These are phyloP conservation scores for Tuber brumale DNA, from an alignment of 495 filamentous ascomycete species.

Conservation along the genomic window DNA sequence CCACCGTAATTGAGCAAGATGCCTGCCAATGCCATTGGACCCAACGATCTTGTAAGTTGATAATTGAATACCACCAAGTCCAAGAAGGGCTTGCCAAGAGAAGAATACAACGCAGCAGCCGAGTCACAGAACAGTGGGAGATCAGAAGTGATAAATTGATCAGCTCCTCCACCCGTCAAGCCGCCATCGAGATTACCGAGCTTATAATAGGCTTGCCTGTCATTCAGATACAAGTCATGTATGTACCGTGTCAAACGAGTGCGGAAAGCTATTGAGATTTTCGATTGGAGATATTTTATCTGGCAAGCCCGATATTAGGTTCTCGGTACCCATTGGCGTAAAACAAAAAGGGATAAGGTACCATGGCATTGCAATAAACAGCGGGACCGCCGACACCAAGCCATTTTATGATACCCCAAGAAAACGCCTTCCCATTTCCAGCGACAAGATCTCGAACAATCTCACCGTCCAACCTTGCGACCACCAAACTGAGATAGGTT, in stretches of 20 bases:
- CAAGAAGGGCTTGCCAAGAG: constrained; percentile 89
- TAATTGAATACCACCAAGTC: constrained; percentile 97
- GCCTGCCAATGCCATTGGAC: constrained; percentile 77
- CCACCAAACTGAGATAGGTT: constrained; percentile 83
- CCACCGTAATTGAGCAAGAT: constrained; percentile 86
- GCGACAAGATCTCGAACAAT: constrained; percentile 94
- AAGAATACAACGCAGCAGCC: constrained; percentile 90
- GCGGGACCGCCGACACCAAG: constrained; percentile 55
- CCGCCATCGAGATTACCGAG: constrained; percentile 88
- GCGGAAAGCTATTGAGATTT: constrained; percentile 96
- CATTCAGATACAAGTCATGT: constrained; percentile 92
- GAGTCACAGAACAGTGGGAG: constrained; percentile 88
- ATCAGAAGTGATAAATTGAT: constrained; percentile 98
- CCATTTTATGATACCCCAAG: constrained; percentile 85
- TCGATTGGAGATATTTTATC: constrained; percentile 97
- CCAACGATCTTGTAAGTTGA: constrained; percentile 85
- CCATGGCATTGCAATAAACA: constrained; percentile 43
- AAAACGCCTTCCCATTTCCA: constrained; percentile 80
- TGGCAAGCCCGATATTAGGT: constrained; percentile 13
- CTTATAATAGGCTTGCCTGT: constrained; percentile 93
- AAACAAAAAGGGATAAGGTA: constrained; percentile 12
- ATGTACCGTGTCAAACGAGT: constrained; percentile 95
- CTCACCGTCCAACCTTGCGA: constrained; percentile 89
- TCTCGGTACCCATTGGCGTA: constrained; percentile 12
- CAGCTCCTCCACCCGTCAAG: constrained; percentile 71